Evolutionary conservation across 1,284 basidiomycete species (phyloP), one percentile per base, ranked within the genome.

Genomic region (Calocybe gambosa): DNA sequence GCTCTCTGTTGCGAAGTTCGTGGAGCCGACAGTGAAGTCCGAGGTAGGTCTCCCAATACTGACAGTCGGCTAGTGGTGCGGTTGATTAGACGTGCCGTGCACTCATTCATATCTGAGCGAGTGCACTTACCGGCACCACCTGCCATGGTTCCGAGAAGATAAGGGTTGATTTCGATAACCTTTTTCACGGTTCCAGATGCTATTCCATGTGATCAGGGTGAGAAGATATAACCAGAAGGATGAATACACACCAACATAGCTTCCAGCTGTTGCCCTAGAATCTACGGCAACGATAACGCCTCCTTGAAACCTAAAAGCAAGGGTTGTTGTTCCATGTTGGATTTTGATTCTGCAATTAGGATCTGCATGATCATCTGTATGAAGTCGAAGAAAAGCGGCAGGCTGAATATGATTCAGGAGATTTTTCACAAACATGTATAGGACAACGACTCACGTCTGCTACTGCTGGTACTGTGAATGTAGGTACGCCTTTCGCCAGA

Each of bases 131-230:
- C 93, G 54, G 95, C 95, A 69, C 94, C 95, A 70, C 95, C 96
- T 51, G 95, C 95, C 95, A 99, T 99, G 1, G 95, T 99, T 50
- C 96, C 96, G 25, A 99, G 79, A 45, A 99, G 71, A 73, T 96
- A 99, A 39, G 93, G 93, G 73, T 99, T 99, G 70, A 99, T 99
- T 74, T 99, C 96, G 59, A 99, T 99, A 53, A 99, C 95, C 75
- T 97, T 97, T 77, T 94, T 96, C 52, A 97, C 91, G 13, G 93
- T 97, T 44, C 93, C 93, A 23, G 85, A 91, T 0, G 93, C 93
- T 95, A 55, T 15, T 45, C 28, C 46, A 16, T 29, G 33, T 33
- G 39, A 26, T 55, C 25, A 55, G 46, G 43, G 25, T 25, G 25
- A 3, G 2, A 12, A 26, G 5, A 34, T n/a, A 3, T n/a, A 34